Evolutionary conservation across 2,329 filamentous ascomycete genomes (phyloP).

Genomic region (Paramyrothecium roridum): DNA sequence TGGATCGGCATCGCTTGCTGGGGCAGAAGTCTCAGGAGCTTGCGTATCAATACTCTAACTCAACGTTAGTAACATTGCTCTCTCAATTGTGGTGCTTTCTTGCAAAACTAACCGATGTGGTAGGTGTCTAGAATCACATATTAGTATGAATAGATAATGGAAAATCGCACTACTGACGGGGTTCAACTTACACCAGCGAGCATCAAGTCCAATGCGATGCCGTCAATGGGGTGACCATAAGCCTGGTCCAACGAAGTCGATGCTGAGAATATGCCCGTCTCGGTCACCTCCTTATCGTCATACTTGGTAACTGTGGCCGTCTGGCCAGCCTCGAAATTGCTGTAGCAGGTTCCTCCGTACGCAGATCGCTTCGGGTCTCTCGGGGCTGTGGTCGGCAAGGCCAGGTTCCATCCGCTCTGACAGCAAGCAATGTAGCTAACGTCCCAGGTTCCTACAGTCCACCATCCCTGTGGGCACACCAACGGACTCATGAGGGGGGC

Average conservation of each 20-base stretch:
- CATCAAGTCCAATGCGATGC: too few relatives aligned
- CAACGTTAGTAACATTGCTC: too few relatives aligned
- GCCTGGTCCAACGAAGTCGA: not conserved
- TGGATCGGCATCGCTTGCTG: not conserved
- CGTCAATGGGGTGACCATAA: not conserved
- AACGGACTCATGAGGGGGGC: constrained; percentile 4
- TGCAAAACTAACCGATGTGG: too few relatives aligned
- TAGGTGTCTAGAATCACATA: too few relatives aligned
- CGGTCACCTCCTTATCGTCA: not conserved
- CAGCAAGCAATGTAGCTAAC: constrained; percentile 4
- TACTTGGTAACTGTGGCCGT: not conserved
- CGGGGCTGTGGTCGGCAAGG: not conserved
- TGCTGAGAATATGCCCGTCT: not conserved
- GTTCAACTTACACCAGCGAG: too few relatives aligned
- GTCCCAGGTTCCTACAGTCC: not conserved
- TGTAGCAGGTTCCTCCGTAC: constrained; percentile 5
- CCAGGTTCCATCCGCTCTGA: not conserved
- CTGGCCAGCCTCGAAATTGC: not conserved
- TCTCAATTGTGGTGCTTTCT: too few relatives aligned
- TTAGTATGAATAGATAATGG: too few relatives aligned
- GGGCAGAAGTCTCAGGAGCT: not conserved
- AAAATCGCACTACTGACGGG: too few relatives aligned
- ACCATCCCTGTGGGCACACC: constrained; percentile 2
- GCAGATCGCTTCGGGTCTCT: constrained; percentile 1
- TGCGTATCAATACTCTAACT: too few relatives aligned